phyloP scores from a whole-genome alignment of 2,329 filamentous ascomycete genomes.

The Aspergillus luchuensis region DNA sequence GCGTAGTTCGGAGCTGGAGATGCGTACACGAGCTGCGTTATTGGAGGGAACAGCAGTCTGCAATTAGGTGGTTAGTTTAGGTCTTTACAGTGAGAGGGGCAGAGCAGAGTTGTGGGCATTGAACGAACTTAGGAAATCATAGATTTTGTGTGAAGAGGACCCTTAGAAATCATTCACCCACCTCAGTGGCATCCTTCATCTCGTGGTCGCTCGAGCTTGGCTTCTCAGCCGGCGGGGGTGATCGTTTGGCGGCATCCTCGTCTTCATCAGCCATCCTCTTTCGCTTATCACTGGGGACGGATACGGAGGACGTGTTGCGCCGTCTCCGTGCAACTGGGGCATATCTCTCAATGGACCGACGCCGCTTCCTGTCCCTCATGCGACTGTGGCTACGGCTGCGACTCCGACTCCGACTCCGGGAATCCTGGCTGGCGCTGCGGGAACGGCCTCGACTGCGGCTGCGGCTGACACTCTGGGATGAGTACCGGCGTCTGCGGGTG shows the following conservation, averaged over 20 bases:
- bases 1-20: constrained; percentile 38
- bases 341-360: constrained; percentile 50
- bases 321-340: constrained; percentile 44
- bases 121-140: constrained; percentile 18
- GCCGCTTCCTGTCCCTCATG: constrained; percentile 42
- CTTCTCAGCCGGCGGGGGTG: constrained; percentile 23
- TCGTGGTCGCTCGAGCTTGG: constrained; percentile 21
- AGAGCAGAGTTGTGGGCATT: constrained; percentile 8
- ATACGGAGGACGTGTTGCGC: constrained; percentile 47
- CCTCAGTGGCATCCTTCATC: constrained; percentile 33
- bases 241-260: constrained; percentile 28
- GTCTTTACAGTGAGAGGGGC: not conserved
- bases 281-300: constrained; percentile 46
- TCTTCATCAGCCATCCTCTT: constrained; percentile 44
- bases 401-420: constrained; percentile 26
- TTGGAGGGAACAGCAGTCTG: not conserved
- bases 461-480: constrained; percentile 20
- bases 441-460: constrained; percentile 34
- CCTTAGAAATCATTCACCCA: constrained; percentile 31
- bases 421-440: constrained; percentile 34
- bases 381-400: constrained; percentile 35
- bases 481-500: constrained; percentile 31
- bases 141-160: constrained; percentile 9
- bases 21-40: constrained; percentile 21
- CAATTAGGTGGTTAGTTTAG: constrained; percentile 20